Percentiles rank a stretch among this genome's conserved stretches.
Evolutionary conservation across 2,329 filamentous ascomycete species (phyloP).

Genomic region (Alternaria rosae): DNA sequence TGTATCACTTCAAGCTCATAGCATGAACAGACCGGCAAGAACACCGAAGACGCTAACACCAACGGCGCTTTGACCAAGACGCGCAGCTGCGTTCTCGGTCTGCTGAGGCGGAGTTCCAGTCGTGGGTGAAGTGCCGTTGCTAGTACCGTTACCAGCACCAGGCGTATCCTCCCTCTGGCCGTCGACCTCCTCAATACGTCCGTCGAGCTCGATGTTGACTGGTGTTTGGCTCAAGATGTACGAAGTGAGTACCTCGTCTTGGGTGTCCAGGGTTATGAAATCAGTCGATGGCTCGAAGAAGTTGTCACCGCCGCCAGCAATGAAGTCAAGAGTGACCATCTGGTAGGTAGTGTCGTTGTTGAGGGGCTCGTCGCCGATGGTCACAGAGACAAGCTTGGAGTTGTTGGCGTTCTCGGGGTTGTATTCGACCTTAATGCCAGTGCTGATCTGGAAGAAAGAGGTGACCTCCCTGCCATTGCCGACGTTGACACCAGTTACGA

Average conservation of each 20-base stretch:
- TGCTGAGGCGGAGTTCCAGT: conserved; percentile 14
- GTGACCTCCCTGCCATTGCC: conserved; percentile 62
- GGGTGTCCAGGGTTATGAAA: conserved; percentile 60
- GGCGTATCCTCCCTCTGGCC: conserved; percentile 21
- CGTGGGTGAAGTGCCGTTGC: conserved; percentile 27
- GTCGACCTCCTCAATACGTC: conserved; percentile 52
- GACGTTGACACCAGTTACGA: conserved; percentile 63
- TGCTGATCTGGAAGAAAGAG: conserved; percentile 68
- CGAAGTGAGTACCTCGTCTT: conserved; percentile 62
- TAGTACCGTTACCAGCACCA: conserved; percentile 23
- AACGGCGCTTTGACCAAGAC: conserved; percentile 11
- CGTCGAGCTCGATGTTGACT: conserved; percentile 60
- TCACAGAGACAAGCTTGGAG: conserved; percentile 61
- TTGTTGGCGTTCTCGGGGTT: conserved; percentile 61
- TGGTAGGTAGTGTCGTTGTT: conserved; percentile 60
- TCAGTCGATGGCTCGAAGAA: conserved; percentile 56
- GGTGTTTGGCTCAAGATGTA: conserved; percentile 62
- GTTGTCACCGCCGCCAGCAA: conserved; percentile 68
- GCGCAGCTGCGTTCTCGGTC: conserved; percentile 19
- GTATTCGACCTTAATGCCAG: conserved; percentile 64
- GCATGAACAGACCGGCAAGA: conserved; percentile 20
- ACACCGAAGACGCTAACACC: conserved; percentile 15
- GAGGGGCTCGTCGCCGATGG: conserved; percentile 59
- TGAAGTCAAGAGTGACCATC: conserved; percentile 69
- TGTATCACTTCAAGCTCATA: conserved; percentile 11